Conservation (phyloP, 192 early-diverging fungal genomes). For the Linnemannia elongata region DNA sequence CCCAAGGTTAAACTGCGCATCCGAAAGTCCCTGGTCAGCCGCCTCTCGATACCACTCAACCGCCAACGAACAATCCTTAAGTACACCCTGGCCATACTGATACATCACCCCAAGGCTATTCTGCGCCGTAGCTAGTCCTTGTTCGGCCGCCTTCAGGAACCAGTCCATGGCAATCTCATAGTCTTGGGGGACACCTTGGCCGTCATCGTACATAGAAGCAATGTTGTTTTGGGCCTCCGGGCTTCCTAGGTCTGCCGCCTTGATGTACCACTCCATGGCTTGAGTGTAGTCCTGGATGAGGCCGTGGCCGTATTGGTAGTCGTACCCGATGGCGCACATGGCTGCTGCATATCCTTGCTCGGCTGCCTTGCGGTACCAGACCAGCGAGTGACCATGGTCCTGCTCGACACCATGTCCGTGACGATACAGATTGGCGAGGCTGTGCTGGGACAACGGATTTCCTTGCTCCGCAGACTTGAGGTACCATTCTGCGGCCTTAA, state of each 20-base stretch:
- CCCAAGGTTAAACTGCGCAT: neutral
- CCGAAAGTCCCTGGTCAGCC: neutral
- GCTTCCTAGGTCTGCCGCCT: neutral
- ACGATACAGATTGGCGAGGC: neutral
- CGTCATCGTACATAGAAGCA: neutral
- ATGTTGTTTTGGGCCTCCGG: neutral
- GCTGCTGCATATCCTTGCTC: neutral
- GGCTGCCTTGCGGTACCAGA: neutral
- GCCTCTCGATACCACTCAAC: neutral
- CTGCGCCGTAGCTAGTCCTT: neutral
- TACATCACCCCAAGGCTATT: neutral
- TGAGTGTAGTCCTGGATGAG: neutral
- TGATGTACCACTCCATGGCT: neutral
- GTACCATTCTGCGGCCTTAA: too few species aligned
- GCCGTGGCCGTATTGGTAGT: neutral
- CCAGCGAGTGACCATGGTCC: neutral
- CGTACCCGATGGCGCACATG: neutral
- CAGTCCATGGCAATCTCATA: neutral
- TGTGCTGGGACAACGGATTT: too few species aligned
- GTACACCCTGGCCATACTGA: neutral
- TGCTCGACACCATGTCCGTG: neutral
- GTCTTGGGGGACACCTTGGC: neutral
- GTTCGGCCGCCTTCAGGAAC: neutral
- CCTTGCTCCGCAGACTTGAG: too few species aligned
- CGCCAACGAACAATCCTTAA: neutral